A percentile compares a stretch with the other conserved stretches of the same genome.
phyloP scores from a whole-genome alignment of 108 stramenopile species.

The Nannochloropsis oceanica region DNA sequence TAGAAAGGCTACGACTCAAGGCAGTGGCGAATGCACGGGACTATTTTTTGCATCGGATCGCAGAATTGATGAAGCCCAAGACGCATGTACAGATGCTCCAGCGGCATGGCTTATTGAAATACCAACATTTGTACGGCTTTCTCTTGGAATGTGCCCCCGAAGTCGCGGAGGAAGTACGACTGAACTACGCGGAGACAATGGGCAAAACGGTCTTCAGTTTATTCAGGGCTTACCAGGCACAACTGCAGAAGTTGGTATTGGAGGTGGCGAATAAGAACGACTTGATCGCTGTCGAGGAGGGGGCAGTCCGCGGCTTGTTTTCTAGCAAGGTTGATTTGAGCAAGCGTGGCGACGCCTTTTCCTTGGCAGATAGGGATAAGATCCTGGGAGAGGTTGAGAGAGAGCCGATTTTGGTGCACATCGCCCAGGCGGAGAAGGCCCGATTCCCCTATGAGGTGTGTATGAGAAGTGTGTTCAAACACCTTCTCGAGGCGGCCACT shows the following conservation, averaged over 20 bases:
- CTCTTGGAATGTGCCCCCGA: conserved; percentile 62
- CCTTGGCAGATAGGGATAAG: conserved; percentile 23
- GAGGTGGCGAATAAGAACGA: conserved; percentile 71
- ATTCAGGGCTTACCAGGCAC: conserved; percentile 85
- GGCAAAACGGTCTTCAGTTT: conserved; percentile 68
- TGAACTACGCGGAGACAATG: conserved; percentile 83
- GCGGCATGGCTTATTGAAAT: conserved; percentile 70
- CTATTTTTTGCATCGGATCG: conserved; percentile 58
- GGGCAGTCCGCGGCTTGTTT: conserved; percentile 61
- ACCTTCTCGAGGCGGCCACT: conserved; percentile 87
- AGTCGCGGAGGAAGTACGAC: conserved; percentile 70
- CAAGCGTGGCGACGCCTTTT: conserved; percentile 84
- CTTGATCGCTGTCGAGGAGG: conserved; percentile 85
- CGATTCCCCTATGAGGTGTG: conserved; percentile 84
- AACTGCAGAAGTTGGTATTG: conserved; percentile 69
- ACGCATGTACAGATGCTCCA: conserved; percentile 95
- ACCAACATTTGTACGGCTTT: conserved; percentile 70
- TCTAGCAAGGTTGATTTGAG: conserved; percentile 65
- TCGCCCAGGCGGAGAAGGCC: conserved; percentile 60
- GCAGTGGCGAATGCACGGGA: conserved; percentile 69
- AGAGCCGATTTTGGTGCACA: conserved; percentile 72
- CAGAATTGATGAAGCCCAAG: conserved; percentile 52
- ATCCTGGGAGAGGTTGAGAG: conserved; percentile 40
- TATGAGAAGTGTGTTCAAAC: conserved; percentile 73
- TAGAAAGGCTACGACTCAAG: conserved; percentile 58